These are phyloP conservation scores for Gloeostereum incarnatum DNA, from an alignment of 768 basidiomycete genomes.

Conservation along the genomic window DNA sequence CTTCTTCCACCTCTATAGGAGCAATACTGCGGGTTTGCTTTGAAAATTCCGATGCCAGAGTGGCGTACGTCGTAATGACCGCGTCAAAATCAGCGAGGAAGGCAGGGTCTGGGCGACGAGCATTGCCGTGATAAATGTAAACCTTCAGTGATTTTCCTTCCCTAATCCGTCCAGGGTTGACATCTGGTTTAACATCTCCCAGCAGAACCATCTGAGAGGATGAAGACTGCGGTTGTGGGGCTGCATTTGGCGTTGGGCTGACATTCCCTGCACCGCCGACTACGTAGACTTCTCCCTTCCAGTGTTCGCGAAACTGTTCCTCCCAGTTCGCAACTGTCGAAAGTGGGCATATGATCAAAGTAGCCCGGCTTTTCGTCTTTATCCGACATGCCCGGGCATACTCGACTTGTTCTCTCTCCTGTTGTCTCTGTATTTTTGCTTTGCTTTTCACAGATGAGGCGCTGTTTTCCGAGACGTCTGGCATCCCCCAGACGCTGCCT, in stretches of 20 bases:
- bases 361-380: constrained; percentile 79
- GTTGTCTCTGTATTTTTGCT: constrained; percentile 53
- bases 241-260: constrained; percentile 26
- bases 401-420: constrained; percentile 65
- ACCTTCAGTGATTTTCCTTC: constrained; percentile 59
- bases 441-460: constrained; percentile 46
- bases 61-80: constrained; percentile 96
- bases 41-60: constrained; percentile 89
- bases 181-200: constrained; percentile 20
- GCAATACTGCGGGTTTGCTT: constrained; percentile 70
- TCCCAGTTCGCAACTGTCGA: constrained; percentile 99
- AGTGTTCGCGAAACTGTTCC: constrained; percentile 96
- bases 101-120: constrained; percentile 75
- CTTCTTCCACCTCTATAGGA: constrained; percentile 48
- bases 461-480: constrained; percentile 32
- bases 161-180: constrained; percentile 25
- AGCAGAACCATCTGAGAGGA: constrained; percentile 15
- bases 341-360: constrained; percentile 93
- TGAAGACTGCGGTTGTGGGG: constrained; percentile 21
- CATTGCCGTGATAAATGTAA: constrained; percentile 94
- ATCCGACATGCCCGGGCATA: constrained; percentile 66
- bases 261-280: constrained; percentile 62
- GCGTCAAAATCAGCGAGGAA: constrained; percentile 93
- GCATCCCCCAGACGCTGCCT: constrained; percentile 83
- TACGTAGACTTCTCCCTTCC: constrained; percentile 81